Evolutionary conservation across 2,329 filamentous ascomycete genomes (phyloP).

Genomic region (Xylaria arbuscula): DNA sequence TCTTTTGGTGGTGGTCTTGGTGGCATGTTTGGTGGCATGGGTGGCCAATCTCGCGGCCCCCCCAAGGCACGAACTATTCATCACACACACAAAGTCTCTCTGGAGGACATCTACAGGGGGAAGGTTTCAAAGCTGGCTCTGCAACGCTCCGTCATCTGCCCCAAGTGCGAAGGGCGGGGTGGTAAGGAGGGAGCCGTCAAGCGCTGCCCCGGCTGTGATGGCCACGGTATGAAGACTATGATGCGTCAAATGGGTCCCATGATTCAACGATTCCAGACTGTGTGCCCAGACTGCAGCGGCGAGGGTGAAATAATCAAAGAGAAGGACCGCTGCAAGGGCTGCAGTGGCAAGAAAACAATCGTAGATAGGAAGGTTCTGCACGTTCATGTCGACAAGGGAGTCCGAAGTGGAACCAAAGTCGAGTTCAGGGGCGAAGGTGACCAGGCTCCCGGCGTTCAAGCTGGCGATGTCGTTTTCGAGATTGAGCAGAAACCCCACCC

Average conservation of each 20-base stretch:
- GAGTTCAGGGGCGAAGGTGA: conserved; percentile 98
- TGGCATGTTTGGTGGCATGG: conserved; percentile 80
- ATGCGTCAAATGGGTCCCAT: conserved; percentile 99
- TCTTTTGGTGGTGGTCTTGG: conserved; percentile 79
- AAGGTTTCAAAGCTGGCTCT: conserved; percentile 98
- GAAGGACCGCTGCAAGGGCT: conserved; percentile 97
- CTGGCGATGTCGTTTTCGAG: conserved; percentile 97
- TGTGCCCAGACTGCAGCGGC: conserved; percentile 97
- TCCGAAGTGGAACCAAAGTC: conserved; percentile 93
- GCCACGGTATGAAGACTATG: conserved; percentile 99
- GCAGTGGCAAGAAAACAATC: conserved; percentile 96
- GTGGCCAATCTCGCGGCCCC: conserved; percentile 83
- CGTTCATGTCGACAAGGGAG: conserved; percentile 95
- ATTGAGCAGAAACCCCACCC: conserved; percentile 99
- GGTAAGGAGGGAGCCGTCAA: conserved; percentile 98
- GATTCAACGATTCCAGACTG: conserved; percentile 99
- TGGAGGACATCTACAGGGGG: conserved; percentile 97
- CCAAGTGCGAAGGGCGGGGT: conserved; percentile 91
- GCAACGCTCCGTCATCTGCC: conserved; percentile 96
- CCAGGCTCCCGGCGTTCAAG: conserved; percentile 90
- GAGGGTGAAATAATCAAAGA: conserved; percentile 97
- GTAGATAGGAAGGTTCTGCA: conserved; percentile 98
- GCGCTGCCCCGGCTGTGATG: conserved; percentile 90
- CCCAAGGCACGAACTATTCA: conserved; percentile 93
- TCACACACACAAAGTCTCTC: conserved; percentile 97